A percentile compares a stretch with the other conserved stretches of the same genome.
phyloP scores from a whole-genome alignment of 495 filamentous ascomycete species.

The Xylaria flabelliformis region DNA sequence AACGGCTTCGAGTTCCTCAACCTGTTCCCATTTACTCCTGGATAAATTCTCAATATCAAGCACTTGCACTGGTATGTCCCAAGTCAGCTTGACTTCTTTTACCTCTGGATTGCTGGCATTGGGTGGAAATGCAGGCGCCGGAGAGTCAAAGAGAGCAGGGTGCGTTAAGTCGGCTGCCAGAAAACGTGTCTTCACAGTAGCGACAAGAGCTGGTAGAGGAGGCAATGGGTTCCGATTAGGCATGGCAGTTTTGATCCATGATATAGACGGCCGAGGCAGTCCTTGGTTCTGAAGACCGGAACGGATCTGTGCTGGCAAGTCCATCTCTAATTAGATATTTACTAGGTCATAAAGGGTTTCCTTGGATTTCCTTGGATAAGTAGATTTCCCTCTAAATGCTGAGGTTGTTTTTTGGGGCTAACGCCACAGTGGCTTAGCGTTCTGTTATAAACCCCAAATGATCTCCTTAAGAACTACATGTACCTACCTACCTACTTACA shows the following conservation, averaged over 20 bases:
- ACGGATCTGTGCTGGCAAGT: constrained; percentile 46
- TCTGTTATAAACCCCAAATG: neutral
- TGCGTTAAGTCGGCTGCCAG: constrained; percentile 77
- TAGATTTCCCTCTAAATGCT: too few species aligned
- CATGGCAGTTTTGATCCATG: constrained; percentile 47
- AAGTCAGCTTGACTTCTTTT: constrained; percentile 60
- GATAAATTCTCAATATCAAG: constrained; percentile 84
- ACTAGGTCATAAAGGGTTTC: neutral
- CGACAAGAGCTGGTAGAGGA: constrained; percentile 72
- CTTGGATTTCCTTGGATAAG: too few species aligned
- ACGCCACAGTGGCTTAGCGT: constrained; percentile 40
- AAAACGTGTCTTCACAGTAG: constrained; percentile 82
- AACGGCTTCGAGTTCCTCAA: constrained; percentile 82
- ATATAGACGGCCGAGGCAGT: constrained; percentile 46
- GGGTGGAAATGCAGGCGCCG: constrained; percentile 63
- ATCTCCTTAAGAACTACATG: too few species aligned
- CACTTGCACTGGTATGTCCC: constrained; percentile 77
- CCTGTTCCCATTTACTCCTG: constrained; percentile 78
- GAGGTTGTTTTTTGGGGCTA: constrained; percentile 23
- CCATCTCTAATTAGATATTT: constrained; percentile 23
- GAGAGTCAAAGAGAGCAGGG: constrained; percentile 58
- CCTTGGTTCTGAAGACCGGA: constrained; percentile 42
- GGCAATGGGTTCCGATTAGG: constrained; percentile 56
- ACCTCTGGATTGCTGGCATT: constrained; percentile 57
- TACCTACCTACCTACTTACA: too few species aligned